Base-by-base conservation (phyloP, 179 eudicot species). In the Silene coronaria region DNA sequence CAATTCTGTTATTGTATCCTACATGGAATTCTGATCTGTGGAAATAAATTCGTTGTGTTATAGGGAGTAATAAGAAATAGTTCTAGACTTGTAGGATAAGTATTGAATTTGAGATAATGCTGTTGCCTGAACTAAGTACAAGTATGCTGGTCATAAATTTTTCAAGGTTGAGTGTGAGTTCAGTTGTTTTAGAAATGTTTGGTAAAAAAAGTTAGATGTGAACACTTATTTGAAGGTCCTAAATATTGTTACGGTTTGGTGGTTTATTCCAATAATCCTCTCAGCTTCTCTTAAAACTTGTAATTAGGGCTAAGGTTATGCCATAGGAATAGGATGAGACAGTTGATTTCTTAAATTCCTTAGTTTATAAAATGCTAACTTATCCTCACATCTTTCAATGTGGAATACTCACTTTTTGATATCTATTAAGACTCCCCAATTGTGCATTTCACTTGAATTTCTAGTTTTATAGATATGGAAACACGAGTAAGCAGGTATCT, bases 291-390 rank as follows among this genome's bases (percentile, higher is more conserved):
- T 53, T 17, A n/a, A n/a, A 53, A 53, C 21, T 17, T 4, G 21
- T 53, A 53, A 17, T 2, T 16, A 53, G n/a, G 58, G 58, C 6
- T n/a, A 53, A 17, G 58, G 58, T 51, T 19, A 16, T 8, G 1
- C 21, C 58, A 53, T 53, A 53, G 58, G 58, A 53, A 53, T 53
- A 53, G 58, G 58, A 53, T 53, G 58, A 53, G 58, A 53, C 58
- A 9, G 14, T 42, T 11, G 3, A 42, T 42, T 11, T 42, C 14
- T 11, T 42, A 42, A 42, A 42, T 42, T 42, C 48, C 48, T 42
- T 42, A 13, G 13, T 42, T 42, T 42, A 42, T 42, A 10, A 42
- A 42, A 1, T 42, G 48, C 48, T 17, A 53, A 53, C n/a, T 3
- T 53, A 6, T n/a, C 58, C 21, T 2, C 21, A 14, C 58, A 42